phyloP scores from a whole-genome alignment of 2,329 filamentous ascomycete species.

The Trichoderma sp. region DNA sequence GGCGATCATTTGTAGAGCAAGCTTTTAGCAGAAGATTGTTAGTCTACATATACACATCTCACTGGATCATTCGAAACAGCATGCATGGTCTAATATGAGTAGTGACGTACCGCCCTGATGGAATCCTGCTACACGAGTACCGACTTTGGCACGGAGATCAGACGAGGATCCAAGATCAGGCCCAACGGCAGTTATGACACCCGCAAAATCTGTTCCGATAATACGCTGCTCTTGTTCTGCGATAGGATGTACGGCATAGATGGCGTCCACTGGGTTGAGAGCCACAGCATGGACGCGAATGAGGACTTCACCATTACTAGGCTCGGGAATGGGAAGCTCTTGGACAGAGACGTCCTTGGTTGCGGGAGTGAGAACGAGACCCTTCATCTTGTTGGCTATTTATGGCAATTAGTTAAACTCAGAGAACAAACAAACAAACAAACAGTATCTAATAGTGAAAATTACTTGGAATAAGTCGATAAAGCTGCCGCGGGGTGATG shows the following conservation, averaged over 20 bases:
- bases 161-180: slow-evolving; percentile 12
- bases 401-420: not conserved
- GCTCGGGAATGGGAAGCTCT: slow-evolving; percentile 23
- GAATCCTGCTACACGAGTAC: slow-evolving; percentile 39
- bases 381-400: slow-evolving; percentile 25
- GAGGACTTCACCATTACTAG: slow-evolving; percentile 23
- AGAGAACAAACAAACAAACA: not conserved
- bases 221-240: slow-evolving; percentile 30
- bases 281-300: slow-evolving; percentile 28
- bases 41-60: not conserved
- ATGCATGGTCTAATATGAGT: not conserved
- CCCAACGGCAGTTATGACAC: slow-evolving; percentile 29
- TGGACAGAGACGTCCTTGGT: slow-evolving; percentile 9
- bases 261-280: slow-evolving; percentile 30
- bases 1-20: slow-evolving; percentile 39
- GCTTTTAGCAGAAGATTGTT: slow-evolving; percentile 25
- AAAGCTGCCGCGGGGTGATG: not conserved
- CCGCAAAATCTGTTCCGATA: slow-evolving; percentile 43
- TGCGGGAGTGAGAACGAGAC: slow-evolving; percentile 24
- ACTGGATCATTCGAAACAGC: too few species aligned
- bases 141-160: slow-evolving; percentile 25
- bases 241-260: slow-evolving; percentile 37
- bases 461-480: not conserved
- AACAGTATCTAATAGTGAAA: not conserved
- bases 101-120: slow-evolving; percentile 36